Conservation (phyloP, 176 grass and related monocot genomes). For the Raddia distichophylla region DNA sequence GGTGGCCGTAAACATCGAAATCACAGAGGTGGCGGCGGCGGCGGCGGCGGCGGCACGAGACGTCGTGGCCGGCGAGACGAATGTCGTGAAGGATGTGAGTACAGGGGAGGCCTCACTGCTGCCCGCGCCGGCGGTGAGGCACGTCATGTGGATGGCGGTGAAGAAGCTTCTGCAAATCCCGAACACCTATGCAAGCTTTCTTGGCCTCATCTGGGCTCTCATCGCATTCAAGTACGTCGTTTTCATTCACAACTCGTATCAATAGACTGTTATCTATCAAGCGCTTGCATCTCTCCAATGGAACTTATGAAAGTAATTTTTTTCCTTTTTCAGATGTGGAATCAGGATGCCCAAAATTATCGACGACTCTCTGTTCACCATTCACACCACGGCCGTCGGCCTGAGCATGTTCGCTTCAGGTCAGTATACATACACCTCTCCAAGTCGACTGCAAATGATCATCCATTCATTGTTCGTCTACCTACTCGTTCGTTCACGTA, state of each 20-base stretch:
- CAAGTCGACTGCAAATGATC: neutral
- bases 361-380: slow-evolving; percentile 55
- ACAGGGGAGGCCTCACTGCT: neutral
- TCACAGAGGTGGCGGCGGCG: slow-evolving; percentile 36
- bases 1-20: slow-evolving; percentile 49
- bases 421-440: neutral
- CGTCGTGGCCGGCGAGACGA: neutral
- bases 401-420: slow-evolving; percentile 92
- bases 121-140: slow-evolving; percentile 32
- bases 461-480: neutral
- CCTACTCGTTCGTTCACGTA: neutral
- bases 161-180: slow-evolving; percentile 81
- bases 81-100: neutral
- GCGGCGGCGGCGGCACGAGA: slow-evolving; percentile 20
- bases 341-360: slow-evolving; percentile 79
- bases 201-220: slow-evolving; percentile 79
- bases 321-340: slow-evolving; percentile 39
- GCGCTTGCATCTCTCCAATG: neutral
- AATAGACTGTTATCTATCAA: too few relatives aligned
- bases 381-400: slow-evolving; percentile 68
- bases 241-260: neutral
- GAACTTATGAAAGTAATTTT: too few relatives aligned
- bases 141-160: slow-evolving; percentile 48
- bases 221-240: slow-evolving; percentile 82
- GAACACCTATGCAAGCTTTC: slow-evolving; percentile 78